Conservation (phyloP, 179 eudicot species). For the Amaranthus tricolor region DNA sequence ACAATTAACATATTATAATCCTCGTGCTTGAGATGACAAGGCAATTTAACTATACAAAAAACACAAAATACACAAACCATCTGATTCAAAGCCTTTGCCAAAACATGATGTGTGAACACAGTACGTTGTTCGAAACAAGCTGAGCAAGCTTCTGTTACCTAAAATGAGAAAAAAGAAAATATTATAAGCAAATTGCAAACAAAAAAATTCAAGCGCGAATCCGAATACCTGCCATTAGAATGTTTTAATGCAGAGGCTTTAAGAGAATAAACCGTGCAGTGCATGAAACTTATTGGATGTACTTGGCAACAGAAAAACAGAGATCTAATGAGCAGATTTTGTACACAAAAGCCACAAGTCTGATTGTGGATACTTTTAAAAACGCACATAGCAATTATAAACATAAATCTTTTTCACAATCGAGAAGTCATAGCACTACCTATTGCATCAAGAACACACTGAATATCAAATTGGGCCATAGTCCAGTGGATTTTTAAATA, state of each 20-base stretch:
- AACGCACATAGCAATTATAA: not conserved
- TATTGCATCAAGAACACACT: not conserved
- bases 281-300: not conserved
- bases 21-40: not conserved
- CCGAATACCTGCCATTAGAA: not conserved
- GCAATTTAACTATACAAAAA: not conserved
- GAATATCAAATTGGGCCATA: not conserved
- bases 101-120: constrained; percentile 93
- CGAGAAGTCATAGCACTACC: not conserved
- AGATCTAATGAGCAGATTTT: not conserved
- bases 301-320: not conserved
- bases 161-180: constrained; percentile 7
- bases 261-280: not conserved
- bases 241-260: not conserved
- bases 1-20: constrained; percentile 13
- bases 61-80: constrained; percentile 50
- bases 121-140: constrained; percentile 99
- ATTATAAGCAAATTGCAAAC: not conserved
- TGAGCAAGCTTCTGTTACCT: constrained; percentile 94
- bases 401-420: not conserved
- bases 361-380: not conserved
- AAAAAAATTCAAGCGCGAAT: not conserved
- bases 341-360: not conserved
- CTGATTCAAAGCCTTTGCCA: constrained; percentile 82
- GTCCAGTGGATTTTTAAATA: not conserved